Base-by-base conservation (phyloP, 306 rosid species). In the Vigna nakashimae region DNA sequence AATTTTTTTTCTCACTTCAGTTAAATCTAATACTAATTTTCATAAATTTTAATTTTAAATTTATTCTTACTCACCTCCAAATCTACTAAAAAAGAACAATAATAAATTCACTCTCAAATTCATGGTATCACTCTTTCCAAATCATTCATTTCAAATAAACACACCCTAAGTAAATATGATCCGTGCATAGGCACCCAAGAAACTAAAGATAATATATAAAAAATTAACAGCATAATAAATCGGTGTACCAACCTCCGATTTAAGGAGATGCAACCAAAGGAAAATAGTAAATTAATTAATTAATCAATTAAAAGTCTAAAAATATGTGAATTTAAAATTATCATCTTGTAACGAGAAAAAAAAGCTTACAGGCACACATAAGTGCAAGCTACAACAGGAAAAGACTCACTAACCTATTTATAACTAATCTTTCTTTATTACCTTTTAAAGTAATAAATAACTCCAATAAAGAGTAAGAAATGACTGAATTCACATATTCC, bases 401-500 rank as follows among this genome's bases (percentile, higher is more conserved):
- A 38, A 50, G 30, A 48, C 15, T 80, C 8, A 51, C 69, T 66
- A 76, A 71, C 28, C 66, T 57, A 76, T 5, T 34, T 63, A 9
- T 42, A 2, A 42, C 22, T 59, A 16, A 49, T 6, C 49, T 13
- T 52, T 43, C 46, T 68, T 50, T 50, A 57, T 42, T 48, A 48
- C 65, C 78, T 36, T 80, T 46, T 83, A 40, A 70, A 66, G 45
- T 46, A 80, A 80, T 60, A 72, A 66, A 80, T 80, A 71, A 65
- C n/a, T 22, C 16, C 50, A 50, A 32, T 24, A n/a, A 75, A 64
- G 49, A 65, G 17, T 45, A 69, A 79, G 38, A 64, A 28, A 76
- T 71, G 52, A 72, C 42, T 4, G 71, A 57, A 71, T 58, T 52
- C 73, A 38, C 66, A 34, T 65, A 70, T 71, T 59, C 58, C 50